A percentile compares a stretch with the other conserved stretches of the same genome.
Evolutionary conservation across 192 early-diverging fungal genomes (phyloP).

Genomic region (Gonapodya sp.): DNA sequence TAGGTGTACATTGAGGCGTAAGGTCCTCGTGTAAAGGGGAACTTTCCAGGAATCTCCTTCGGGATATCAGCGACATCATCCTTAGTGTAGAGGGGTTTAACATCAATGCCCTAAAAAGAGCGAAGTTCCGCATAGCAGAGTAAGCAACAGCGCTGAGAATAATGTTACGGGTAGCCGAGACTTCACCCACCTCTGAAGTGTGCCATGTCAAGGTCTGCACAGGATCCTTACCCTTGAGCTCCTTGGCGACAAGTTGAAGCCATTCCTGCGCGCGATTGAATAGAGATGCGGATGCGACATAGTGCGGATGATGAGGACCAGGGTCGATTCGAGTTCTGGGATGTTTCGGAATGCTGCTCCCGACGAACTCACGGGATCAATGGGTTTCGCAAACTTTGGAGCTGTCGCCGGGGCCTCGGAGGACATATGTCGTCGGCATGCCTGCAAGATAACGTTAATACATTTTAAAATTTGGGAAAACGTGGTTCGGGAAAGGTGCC

Average conservation of each 20-base stretch:
- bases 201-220: constrained; percentile 62
- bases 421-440: not conserved
- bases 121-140: not conserved
- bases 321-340: too few relatives aligned
- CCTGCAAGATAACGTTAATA: not conserved
- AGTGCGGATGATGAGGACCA: too few relatives aligned
- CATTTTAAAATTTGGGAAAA: too few relatives aligned
- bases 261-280: constrained; percentile 38
- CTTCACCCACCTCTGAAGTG: constrained; percentile 53
- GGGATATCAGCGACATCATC: constrained; percentile 45
- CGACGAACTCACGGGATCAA: not conserved
- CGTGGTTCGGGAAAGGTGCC: too few relatives aligned
- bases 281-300: not conserved
- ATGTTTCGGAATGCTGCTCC: not conserved
- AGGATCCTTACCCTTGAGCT: constrained; percentile 81
- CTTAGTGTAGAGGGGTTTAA: constrained; percentile 81
- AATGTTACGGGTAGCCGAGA: not conserved
- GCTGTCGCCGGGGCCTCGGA: not conserved
- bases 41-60: constrained; percentile 71
- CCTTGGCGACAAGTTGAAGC: constrained; percentile 63
- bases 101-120: constrained; percentile 47
- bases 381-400: not conserved
- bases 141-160: not conserved
- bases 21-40: constrained; percentile 77
- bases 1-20: constrained; percentile 78